Base-by-base conservation (phyloP, 805 yeast genomes). In the Candida parachauliodes region DNA sequence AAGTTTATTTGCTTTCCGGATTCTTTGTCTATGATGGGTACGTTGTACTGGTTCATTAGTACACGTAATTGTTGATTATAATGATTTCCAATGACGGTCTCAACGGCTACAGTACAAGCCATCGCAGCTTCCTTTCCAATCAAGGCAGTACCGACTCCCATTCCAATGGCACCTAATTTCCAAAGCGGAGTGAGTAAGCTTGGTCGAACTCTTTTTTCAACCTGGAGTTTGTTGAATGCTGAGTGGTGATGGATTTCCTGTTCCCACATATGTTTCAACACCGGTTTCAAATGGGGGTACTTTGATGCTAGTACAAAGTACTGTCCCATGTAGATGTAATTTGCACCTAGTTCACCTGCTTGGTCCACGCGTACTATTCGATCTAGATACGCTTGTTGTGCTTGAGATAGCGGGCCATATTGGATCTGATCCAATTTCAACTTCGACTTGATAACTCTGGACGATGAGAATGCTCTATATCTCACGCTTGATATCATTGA, bases 61-160 rank as follows among this genome's bases (percentile, higher is more conserved):
- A 80, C 77, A 37, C 98, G 70, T 47, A 93, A 67, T 59, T 93
- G 98, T 44, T 80, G 81, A 56, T 93, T 93, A 62, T 93, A 93
- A 57, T 93, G 98, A 1, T 86, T 85, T 2, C 98, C 98, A 57
- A 93, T 93, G 5, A 93, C 98, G 0, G 98, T 93, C 60, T 93
- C 98, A 2, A 93, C 98, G 0, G 98, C 98, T 43, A 89, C 98
- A 0, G 98, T 93, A 58, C 98, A 93, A 1, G 98, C 98, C 98
- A 93, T 93, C 2, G 98, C 98, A 2, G 96, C 97, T 56, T 91
- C 96, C 53, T 88, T 87, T 12, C 96, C 83, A 45, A 88, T 61
- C 37, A 84, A 50, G 0, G 96, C 97, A 0, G 98, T 93, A 1
- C 81, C 83, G 1, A 79, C 77, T 3, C 98, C 98, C 67, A 93